Conservation (phyloP, 768 basidiomycete genomes). For the Lactarius indigo region DNA sequence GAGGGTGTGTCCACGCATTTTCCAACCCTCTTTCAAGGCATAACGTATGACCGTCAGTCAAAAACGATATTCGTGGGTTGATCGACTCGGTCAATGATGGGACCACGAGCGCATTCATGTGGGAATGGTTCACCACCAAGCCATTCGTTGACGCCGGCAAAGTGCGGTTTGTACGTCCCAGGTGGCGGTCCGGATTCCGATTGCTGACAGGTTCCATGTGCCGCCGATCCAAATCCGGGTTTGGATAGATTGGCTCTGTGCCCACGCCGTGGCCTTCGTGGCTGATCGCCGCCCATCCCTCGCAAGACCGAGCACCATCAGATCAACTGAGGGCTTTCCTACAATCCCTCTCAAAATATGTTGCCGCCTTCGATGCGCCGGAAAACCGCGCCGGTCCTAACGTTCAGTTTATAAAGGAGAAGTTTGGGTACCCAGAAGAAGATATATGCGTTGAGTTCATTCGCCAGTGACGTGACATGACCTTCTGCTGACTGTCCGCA, state of each 20-base stretch:
- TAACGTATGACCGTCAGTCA: slow-evolving; percentile 44
- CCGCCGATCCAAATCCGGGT: neutral
- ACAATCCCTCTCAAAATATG: slow-evolving; percentile 55
- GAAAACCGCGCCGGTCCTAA: slow-evolving; percentile 55
- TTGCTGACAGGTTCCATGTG: neutral
- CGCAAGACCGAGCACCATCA: slow-evolving; percentile 50
- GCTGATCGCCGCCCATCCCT: slow-evolving; percentile 85
- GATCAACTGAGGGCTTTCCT: slow-evolving; percentile 58
- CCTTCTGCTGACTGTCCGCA: neutral
- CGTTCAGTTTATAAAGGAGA: slow-evolving; percentile 70
- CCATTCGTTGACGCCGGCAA: slow-evolving; percentile 77
- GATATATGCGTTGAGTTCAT: slow-evolving; percentile 63
- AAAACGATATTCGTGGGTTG: slow-evolving; percentile 76
- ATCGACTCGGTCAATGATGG: slow-evolving; percentile 86
- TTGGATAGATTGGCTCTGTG: slow-evolving; percentile 68
- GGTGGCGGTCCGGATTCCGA: neutral
- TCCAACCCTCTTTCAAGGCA: neutral
- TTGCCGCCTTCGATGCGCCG: slow-evolving; percentile 59
- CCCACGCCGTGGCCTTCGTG: slow-evolving; percentile 97
- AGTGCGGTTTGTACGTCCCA: slow-evolving; percentile 70
- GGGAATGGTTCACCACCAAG: slow-evolving; percentile 91
- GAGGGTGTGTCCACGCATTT: slow-evolving; percentile 46
- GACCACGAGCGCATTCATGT: slow-evolving; percentile 88
- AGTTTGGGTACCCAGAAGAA: slow-evolving; percentile 76
- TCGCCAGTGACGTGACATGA: neutral